Conservation (phyloP, 2,329 filamentous ascomycete species). For the Elsinoe australis region DNA sequence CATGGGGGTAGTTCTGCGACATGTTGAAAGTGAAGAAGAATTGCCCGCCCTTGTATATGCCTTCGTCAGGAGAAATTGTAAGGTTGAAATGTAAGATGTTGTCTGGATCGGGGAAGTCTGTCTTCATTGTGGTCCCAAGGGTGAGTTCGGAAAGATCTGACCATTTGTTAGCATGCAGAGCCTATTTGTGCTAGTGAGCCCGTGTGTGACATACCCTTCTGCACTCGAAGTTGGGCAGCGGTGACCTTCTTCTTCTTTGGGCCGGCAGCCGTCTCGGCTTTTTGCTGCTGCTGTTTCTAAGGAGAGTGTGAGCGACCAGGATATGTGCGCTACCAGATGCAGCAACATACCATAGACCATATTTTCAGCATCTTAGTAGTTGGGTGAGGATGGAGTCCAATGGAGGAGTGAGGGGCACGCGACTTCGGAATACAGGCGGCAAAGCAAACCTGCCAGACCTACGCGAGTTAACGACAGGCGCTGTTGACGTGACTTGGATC, state of each 20-base stretch:
- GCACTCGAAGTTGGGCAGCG: constrained; percentile 85
- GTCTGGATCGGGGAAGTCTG: constrained; percentile 72
- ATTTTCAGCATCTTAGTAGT: constrained; percentile 83
- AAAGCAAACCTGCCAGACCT: no score
- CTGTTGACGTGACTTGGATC: not conserved
- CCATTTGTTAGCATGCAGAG: no score
- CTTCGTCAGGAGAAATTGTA: constrained; percentile 76
- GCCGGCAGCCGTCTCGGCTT: constrained; percentile 70
- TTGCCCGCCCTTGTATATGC: constrained; percentile 76
- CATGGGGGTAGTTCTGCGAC: constrained; percentile 91
- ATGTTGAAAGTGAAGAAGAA: constrained; percentile 91
- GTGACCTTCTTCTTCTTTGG: constrained; percentile 98
- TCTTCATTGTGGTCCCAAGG: constrained; percentile 71
- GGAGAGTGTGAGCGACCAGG: no score
- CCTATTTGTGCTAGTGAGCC: no score
- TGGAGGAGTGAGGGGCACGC: constrained; percentile 6
- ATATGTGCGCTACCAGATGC: no score
- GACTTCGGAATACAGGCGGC: not conserved
- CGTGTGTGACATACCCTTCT: constrained; percentile 89
- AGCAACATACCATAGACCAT: constrained; percentile 94
- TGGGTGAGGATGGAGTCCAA: no score
- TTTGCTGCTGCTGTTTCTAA: constrained; percentile 76
- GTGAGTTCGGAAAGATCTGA: constrained; percentile 74
- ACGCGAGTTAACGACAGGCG: no score
- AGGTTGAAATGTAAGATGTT: constrained; percentile 79